Evolutionary conservation across 2,329 filamentous ascomycete species (phyloP), one percentile per base, ranked within the genome.

Genomic region (Alternaria sp.): DNA sequence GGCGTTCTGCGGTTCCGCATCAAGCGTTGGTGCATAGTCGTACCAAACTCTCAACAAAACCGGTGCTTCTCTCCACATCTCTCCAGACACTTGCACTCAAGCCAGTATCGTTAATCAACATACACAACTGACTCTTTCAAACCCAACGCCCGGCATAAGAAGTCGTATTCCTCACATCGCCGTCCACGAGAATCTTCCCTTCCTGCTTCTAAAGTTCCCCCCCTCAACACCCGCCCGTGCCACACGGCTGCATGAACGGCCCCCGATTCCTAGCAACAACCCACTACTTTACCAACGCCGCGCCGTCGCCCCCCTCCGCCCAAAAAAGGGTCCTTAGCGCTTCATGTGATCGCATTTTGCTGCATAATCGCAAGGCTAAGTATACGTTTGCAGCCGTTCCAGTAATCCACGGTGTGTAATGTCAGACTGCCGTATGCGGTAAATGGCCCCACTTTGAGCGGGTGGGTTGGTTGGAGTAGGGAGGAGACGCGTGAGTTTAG

Each of bases 351-450:
- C 60, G 54, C 11, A 61, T 45, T 46, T 54, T 23, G 61, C 69
- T 69, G 66, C 66, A 68, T 59, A 47, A 56, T 51, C 50, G 21
- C 58, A 62, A 62, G 59, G 67, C 61, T 73, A 71, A 63, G 57
- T 63, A 65, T 61, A 67, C 43, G 75, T 76, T 76, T 72, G 73
- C 73, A 76, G 73, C 61, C 59, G 73, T 76, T 77, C 73, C 74
- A 77, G 75, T 62, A 63, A 72, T 77, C 75, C 59, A 77, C 59
- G 65, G 66, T 54, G 61, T 32, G 43, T 30, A 23, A 36, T 36
- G 21, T 40, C 15, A 51, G 45, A 49, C 55, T 77, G 55, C 75
- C 73, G 44, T 15, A 73, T 70, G 26, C 15, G 70, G 75, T 61
- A 77, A 54, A 68, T 71, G 65, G 52, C 53, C 57, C 55, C 51